Evolutionary conservation across 2,329 filamentous ascomycete species (phyloP).

Genomic region (Talaromyces sp.): DNA sequence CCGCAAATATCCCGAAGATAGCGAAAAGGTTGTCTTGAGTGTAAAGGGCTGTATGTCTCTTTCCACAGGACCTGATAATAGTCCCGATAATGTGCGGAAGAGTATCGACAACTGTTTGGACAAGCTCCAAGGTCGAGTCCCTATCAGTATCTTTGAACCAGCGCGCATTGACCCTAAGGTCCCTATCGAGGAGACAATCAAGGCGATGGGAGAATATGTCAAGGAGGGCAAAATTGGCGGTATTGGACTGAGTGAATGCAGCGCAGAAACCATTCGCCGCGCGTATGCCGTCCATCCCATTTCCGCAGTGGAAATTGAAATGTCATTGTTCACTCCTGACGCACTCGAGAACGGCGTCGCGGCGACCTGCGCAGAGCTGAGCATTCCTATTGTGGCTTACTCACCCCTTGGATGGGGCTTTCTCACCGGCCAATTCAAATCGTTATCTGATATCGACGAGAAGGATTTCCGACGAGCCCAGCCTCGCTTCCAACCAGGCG

Average conservation of each 20-base stretch:
- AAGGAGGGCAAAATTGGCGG: constrained; percentile 40
- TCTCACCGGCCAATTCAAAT: constrained; percentile 45
- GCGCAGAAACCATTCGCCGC: constrained; percentile 36
- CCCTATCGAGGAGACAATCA: constrained; percentile 43
- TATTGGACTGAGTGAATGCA: constrained; percentile 38
- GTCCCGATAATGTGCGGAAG: constrained; percentile 48
- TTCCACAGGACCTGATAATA: constrained; percentile 41
- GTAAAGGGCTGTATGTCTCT: constrained; percentile 53
- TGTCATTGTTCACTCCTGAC: constrained; percentile 3
- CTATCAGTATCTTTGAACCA: constrained; percentile 56
- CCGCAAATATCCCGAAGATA: constrained; percentile 57
- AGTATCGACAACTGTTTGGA: constrained; percentile 54
- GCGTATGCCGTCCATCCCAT: not conserved
- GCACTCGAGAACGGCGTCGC: constrained; percentile 7
- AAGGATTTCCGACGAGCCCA: constrained; percentile 38
- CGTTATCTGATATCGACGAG: constrained; percentile 40
- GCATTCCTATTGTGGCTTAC: constrained; percentile 55
- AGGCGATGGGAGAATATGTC: constrained; percentile 31
- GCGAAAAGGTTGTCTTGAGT: constrained; percentile 54
- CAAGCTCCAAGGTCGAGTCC: constrained; percentile 33
- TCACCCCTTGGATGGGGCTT: constrained; percentile 56
- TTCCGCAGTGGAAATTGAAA: constrained; percentile 1
- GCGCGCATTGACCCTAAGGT: constrained; percentile 50
- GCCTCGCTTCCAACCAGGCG: constrained; percentile 47
- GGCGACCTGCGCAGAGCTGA: constrained; percentile 20